Conservation (phyloP, 1,284 basidiomycete species). For the Apiotrichum mycotoxinovorans region DNA sequence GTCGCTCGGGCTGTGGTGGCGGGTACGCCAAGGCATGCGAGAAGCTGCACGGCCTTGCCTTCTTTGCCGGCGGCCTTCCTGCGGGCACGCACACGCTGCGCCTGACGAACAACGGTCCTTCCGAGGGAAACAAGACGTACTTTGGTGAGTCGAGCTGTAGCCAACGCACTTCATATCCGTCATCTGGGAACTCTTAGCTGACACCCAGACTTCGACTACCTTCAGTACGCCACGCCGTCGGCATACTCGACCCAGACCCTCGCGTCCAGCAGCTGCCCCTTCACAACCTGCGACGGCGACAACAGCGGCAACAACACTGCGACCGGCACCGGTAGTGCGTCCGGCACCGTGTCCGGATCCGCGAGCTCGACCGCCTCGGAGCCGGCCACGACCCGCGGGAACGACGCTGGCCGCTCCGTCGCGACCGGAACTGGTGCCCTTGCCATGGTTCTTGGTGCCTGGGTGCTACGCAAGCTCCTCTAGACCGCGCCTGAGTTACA, state of each 20-base stretch:
- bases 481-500: too few relatives aligned
- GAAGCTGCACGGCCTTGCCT: conserved; percentile 46
- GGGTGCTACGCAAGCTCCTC: conserved; percentile 6
- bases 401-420: neutral
- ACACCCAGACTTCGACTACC: conserved; percentile 46
- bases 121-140: conserved; percentile 35
- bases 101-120: conserved; percentile 40
- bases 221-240: conserved; percentile 43
- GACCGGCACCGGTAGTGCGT: neutral
- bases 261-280: conserved; percentile 15
- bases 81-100: conserved; percentile 37
- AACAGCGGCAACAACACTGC: neutral
- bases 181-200: neutral
- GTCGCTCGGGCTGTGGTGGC: conserved; percentile 45
- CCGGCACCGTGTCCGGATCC: neutral
- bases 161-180: too few relatives aligned
- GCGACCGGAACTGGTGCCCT: neutral
- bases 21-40: conserved; percentile 46
- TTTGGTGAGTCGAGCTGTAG: conserved; percentile 36
- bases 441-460: neutral
- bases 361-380: neutral
- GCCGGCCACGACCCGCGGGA: neutral
- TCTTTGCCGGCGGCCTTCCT: conserved; percentile 34
- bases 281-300: conserved; percentile 15
- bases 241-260: conserved; percentile 3